Conservation (phyloP, 331 rosid genomes). For the Malus hybrid region DNA sequence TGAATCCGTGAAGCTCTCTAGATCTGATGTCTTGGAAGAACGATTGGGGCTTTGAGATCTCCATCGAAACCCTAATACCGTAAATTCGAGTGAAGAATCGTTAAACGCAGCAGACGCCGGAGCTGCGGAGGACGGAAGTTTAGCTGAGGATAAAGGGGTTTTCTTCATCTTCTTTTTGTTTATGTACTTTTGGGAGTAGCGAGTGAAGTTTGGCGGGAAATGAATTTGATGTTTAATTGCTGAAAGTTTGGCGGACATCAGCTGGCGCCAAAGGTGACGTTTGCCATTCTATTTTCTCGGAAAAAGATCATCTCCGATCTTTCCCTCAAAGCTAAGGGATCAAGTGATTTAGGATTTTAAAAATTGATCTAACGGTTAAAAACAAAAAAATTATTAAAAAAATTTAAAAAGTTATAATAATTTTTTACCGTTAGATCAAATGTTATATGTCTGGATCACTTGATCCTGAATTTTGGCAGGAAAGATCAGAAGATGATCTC, state of each 20-base stretch:
- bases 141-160: background rate
- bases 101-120: background rate
- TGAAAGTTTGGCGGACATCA: background rate
- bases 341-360: no score
- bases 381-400: no score
- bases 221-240: background rate
- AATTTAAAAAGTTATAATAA: no score
- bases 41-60: constrained; percentile 27
- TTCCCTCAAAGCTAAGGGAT: no score
- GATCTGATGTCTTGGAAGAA: constrained; percentile 45
- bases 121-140: background rate
- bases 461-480: no score
- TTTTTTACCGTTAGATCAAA: no score
- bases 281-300: no score
- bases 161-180: background rate
- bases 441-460: no score
- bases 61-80: constrained; percentile 33
- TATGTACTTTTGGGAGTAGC: background rate
- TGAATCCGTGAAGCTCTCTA: constrained; percentile 61
- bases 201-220: constrained; percentile 30
- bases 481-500: no score
- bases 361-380: no score
- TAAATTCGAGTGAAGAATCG: background rate
- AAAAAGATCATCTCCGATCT: no score
- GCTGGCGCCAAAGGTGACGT: background rate